Evolutionary conservation across 192 early-diverging fungal genomes (phyloP), one percentile per base, ranked within the genome.

Genomic region (Mortierella alpina): DNA sequence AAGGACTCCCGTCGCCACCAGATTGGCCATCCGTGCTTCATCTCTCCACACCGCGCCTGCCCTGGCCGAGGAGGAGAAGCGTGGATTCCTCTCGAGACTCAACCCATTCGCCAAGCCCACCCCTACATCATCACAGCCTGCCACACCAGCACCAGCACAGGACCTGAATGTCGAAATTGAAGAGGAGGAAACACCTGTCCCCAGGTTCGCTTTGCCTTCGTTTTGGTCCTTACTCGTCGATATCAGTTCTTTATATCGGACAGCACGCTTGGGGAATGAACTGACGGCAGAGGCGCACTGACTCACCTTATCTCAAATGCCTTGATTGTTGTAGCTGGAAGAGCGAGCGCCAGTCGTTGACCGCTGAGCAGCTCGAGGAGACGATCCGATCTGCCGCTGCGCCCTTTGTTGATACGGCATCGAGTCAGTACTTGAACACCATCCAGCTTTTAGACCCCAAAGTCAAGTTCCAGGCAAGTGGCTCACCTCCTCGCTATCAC

Each of bases 91-190:
- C 14, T 80, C 77, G 44, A 59, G 77, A 39, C 70, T 80, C 47
- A 80, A 80, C 65, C 77, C 77, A 5, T 80, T 80, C 48, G 70
- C 77, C 46, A 80, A 72, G 42, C 54, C 77, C 5, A 51, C 56
- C 7, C 10, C 64, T 11, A 6, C 48, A 7, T 23, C 50, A 56
- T 18, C 44, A 45, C 18, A 41, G 47, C 0, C 59, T 13, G 10
- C 39, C 7, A 39, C 66, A 18, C 50, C 62, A 40, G 39, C 39
- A 55, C 53, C 47, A 40, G 39, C 72, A 39, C n/a, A 67, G 64
- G 70, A 80, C 10, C 48, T 80, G 66, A 72, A 68, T 46, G 70
- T 80, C 18, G 70, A 72, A 52, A 80, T 80, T 67, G 70, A 53
- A 13, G 77, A 80, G 22, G 74, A 68, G 52, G 63, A 68, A 22